Evolutionary conservation across 2,329 filamentous ascomycete genomes (phyloP).

Genomic region (Apiospora aurea): DNA sequence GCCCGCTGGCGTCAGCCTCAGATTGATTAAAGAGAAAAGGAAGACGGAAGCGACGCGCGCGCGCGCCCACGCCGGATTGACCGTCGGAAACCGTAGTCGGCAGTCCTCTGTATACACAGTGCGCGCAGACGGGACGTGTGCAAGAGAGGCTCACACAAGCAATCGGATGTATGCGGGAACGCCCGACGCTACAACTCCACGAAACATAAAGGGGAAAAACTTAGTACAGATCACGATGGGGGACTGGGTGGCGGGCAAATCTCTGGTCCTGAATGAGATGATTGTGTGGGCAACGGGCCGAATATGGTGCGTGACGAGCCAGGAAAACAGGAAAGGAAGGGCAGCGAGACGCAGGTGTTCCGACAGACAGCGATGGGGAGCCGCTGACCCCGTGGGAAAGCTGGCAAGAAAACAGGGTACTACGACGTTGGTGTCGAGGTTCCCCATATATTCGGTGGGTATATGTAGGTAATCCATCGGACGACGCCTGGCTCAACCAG

Average conservation of each 20-base stretch:
- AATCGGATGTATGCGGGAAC: neutral
- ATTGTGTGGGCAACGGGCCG: slow-evolving; percentile 18
- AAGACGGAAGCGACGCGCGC: neutral
- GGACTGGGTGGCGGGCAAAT: neutral
- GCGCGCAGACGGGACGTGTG: neutral
- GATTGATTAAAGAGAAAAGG: neutral
- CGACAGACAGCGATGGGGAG: neutral
- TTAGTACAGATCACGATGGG: neutral
- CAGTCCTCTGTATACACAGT: neutral
- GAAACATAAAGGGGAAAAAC: neutral
- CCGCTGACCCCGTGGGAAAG: slow-evolving; percentile 13
- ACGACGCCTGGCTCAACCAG: neutral
- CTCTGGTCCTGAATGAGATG: slow-evolving; percentile 11
- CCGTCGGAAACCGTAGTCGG: slow-evolving; percentile 1
- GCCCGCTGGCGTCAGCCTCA: neutral
- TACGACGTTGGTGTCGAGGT: neutral
- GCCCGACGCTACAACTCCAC: neutral
- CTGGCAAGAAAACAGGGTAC: neutral
- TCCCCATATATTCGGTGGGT: slow-evolving; percentile 15
- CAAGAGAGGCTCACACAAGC: neutral
- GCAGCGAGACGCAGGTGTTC: neutral
- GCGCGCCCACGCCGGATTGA: neutral
- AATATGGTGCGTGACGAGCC: slow-evolving; percentile 8
- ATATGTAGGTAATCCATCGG: slow-evolving; percentile 17
- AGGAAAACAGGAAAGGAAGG: slow-evolving; percentile 1